Evolutionary conservation across 768 basidiomycete species (phyloP).

Genomic region (Lactifluus pinguis): DNA sequence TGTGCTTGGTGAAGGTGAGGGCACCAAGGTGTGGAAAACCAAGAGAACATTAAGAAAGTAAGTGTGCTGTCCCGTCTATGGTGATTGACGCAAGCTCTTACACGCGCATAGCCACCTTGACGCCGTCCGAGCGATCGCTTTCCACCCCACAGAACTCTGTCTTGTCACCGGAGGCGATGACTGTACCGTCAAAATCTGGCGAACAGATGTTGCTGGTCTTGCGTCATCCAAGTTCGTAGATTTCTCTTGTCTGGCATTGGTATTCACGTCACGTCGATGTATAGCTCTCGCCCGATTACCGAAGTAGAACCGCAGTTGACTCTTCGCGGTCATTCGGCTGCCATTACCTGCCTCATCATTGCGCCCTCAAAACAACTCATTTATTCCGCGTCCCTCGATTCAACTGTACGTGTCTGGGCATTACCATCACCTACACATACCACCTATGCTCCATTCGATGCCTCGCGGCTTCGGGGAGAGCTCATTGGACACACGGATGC

Average conservation of each 20-base stretch:
- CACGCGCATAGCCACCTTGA: conserved; percentile 68
- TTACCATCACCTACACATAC: conserved; percentile 69
- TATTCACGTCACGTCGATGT: conserved; percentile 12
- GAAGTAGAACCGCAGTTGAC: conserved; percentile 93
- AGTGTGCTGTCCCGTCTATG: conserved; percentile 28
- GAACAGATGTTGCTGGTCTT: conserved; percentile 68
- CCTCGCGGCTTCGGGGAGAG: conserved; percentile 63
- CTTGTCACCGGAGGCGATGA: conserved; percentile 95
- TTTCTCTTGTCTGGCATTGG: background rate
- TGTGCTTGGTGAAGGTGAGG: conserved; percentile 59
- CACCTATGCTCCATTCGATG: conserved; percentile 88
- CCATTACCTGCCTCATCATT: conserved; percentile 80
- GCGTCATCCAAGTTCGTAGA: conserved; percentile 66
- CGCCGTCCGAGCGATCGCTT: conserved; percentile 81
- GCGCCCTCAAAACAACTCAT: conserved; percentile 67
- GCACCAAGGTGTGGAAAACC: conserved; percentile 72
- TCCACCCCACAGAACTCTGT: conserved; percentile 78
- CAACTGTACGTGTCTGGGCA: conserved; percentile 87
- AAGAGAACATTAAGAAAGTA: conserved; percentile 85
- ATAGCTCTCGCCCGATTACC: conserved; percentile 59
- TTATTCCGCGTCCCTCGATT: conserved; percentile 90
- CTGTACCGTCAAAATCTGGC: conserved; percentile 93
- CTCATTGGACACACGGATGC: conserved; percentile 92
- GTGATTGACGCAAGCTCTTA: background rate
- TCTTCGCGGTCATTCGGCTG: conserved; percentile 85